A percentile compares a stretch with the other conserved stretches of the same genome.
Evolutionary conservation across 2,329 filamentous ascomycete species (phyloP).

Genomic region (Neonectria magnoliae): DNA sequence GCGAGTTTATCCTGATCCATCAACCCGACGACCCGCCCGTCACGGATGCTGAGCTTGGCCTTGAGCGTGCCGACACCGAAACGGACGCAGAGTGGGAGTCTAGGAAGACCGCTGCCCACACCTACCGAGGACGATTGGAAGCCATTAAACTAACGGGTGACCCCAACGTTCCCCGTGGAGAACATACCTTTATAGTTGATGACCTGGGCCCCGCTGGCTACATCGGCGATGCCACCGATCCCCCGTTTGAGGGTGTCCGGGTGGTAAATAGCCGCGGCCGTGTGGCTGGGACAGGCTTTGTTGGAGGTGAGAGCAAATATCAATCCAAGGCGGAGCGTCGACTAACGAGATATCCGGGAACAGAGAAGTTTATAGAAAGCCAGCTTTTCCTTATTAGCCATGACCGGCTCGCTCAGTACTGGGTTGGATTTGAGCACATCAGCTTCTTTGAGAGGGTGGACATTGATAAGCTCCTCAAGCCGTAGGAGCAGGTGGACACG

Average conservation of each 20-base stretch:
- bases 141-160: conserved; percentile 94
- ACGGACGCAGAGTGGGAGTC: conserved; percentile 56
- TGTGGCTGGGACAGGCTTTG: conserved; percentile 78
- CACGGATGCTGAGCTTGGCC: conserved; percentile 52
- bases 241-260: conserved; percentile 76
- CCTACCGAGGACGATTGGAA: conserved; percentile 75
- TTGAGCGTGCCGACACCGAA: conserved; percentile 55
- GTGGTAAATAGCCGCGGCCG: conserved; percentile 81
- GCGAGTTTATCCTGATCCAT: conserved; percentile 85
- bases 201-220: conserved; percentile 77
- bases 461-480: conserved; percentile 61
- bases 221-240: conserved; percentile 70
- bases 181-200: conserved; percentile 82
- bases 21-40: conserved; percentile 68
- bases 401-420: conserved; percentile 83
- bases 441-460: conserved; percentile 70
- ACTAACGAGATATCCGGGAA: conserved; percentile 3
- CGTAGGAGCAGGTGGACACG: conserved; percentile 17
- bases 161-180: conserved; percentile 86
- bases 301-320: conserved; percentile 66
- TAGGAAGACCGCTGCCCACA: conserved; percentile 56
- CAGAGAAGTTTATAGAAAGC: conserved; percentile 79
- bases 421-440: conserved; percentile 72
- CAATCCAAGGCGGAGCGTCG: not conserved
- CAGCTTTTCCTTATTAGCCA: conserved; percentile 82